Evolutionary conservation across 805 yeast genomes (phyloP).

Genomic region (Cephaloascus fragrans): DNA sequence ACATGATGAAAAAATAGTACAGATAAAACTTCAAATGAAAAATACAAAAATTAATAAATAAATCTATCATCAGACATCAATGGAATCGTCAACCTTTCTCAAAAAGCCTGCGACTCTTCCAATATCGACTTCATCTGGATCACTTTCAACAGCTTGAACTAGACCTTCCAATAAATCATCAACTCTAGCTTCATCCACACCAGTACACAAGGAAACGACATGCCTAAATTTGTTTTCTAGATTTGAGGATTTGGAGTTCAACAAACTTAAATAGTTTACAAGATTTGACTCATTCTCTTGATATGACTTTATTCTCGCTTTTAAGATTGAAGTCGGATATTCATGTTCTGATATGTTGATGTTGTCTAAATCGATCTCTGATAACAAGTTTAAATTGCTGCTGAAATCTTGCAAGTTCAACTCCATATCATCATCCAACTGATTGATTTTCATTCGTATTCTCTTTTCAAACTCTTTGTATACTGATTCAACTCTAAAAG

Average conservation of each 20-base stretch:
- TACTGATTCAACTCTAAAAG: constrained; percentile 63
- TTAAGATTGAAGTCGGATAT: constrained; percentile 29
- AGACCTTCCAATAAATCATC: constrained; percentile 76
- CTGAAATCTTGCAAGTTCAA: neutral
- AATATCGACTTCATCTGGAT: constrained; percentile 58
- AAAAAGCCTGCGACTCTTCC: constrained; percentile 46
- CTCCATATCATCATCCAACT: too few species aligned
- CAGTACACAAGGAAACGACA: constrained; percentile 85
- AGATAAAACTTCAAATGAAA: too few species aligned
- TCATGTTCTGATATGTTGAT: neutral
- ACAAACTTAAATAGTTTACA: constrained; percentile 36
- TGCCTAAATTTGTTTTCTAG: constrained; percentile 73
- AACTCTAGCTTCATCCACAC: constrained; percentile 72
- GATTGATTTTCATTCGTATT: constrained; percentile 17
- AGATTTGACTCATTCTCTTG: constrained; percentile 55
- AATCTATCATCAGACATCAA: too few species aligned
- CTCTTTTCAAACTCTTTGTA: constrained; percentile 41
- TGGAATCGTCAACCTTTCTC: constrained; percentile 32
- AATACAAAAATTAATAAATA: too few species aligned
- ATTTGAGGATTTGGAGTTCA: constrained; percentile 44
- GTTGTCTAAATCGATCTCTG: neutral
- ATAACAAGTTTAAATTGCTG: neutral
- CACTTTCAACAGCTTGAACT: constrained; percentile 85
- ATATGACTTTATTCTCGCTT: constrained; percentile 79
- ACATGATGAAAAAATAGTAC: too few species aligned